Conservation (phyloP, 2,329 filamentous ascomycete species). For the Xylariaceae sp. region DNA sequence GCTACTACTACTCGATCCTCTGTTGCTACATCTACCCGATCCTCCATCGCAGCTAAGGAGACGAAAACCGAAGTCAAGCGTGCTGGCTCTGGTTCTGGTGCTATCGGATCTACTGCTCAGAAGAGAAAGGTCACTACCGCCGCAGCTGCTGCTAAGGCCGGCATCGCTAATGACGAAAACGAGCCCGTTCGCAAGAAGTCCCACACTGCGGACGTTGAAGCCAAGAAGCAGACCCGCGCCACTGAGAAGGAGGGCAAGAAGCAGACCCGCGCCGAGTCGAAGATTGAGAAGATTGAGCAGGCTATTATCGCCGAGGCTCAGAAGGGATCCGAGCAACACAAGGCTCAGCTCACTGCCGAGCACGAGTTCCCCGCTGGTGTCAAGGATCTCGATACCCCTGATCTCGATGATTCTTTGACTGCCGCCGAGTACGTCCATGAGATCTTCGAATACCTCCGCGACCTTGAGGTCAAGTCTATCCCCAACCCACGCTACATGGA, state of each 20-base stretch:
- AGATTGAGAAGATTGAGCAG: slow-evolving; percentile 29
- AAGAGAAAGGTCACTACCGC: slow-evolving; percentile 62
- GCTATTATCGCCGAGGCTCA: slow-evolving; percentile 5
- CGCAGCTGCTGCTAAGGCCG: slow-evolving; percentile 55
- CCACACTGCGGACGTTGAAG: slow-evolving; percentile 47
- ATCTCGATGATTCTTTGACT: slow-evolving; percentile 92
- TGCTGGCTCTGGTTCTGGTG: slow-evolving; percentile 65
- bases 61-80: slow-evolving; percentile 65
- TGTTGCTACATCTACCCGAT: slow-evolving; percentile 54
- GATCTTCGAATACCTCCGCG: slow-evolving; percentile 91
- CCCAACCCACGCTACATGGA: slow-evolving; percentile 94
- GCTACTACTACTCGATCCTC: slow-evolving; percentile 59
- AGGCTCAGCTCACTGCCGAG: slow-evolving; percentile 16
- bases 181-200: slow-evolving; percentile 66
- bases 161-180: slow-evolving; percentile 54
- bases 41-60: slow-evolving; percentile 61
- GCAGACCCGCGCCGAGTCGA: slow-evolving; percentile 34
- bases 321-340: background rate
- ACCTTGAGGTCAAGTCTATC: slow-evolving; percentile 71
- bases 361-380: slow-evolving; percentile 38
- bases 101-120: slow-evolving; percentile 51
- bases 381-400: slow-evolving; percentile 75
- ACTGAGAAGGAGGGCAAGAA: slow-evolving; percentile 47
- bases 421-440: slow-evolving; percentile 95
- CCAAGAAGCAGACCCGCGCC: slow-evolving; percentile 39